Evolutionary conservation across 1,284 basidiomycete genomes (phyloP), one percentile per base, ranked within the genome.

Genomic region (Coniferiporia sulphurascens): DNA sequence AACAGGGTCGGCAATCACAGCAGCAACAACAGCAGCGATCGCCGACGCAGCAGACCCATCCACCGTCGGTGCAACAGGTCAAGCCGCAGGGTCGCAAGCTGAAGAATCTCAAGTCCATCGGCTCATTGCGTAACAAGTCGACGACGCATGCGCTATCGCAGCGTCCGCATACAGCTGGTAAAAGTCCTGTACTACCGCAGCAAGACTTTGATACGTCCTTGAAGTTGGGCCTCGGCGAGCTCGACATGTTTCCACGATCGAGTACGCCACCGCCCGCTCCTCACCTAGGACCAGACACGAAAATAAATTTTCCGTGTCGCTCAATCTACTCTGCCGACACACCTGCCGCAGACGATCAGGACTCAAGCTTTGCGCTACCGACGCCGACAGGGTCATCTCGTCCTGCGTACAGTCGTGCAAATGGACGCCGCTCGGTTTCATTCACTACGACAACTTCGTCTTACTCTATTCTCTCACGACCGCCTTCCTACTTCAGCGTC

Each of bases 101-200:
- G 62, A 91, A 90, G 69, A 84, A 79, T 7, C 74, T 92, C 58
- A 81, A 86, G 22, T 91, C 89, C 1, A 89, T 92, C 84, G 80
- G 88, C 38, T 91, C 89, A 13, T 74, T 92, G 49, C 86, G 85
- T 65, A 79, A 83, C 43, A 81, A 76, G 64, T 72, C 74, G 35
- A 59, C 64, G n/a, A 66, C 65, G 3, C 64, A 72, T 3, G 50
- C 61, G 50, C 70, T 60, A 36, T 41, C 59, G n/a, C 21, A 27
- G 15, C 45, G 51, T 21, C 32, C 43, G 45, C 52, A 54, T 19
- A 52, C 55, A 35, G 52, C 36, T 43, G 60, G 55, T 21, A 56
- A 52, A 43, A 62, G 60, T 64, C 80, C 81, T 6, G 78, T 73
- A 61, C 73, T 85, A 4, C 85, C 83, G 3, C 76, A 80, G 52